A percentile compares a stretch with the other conserved stretches of the same genome.
These are phyloP conservation scores for Termitomyces sp. DNA, from an alignment of 768 basidiomycete species.

Conservation along the genomic window DNA sequence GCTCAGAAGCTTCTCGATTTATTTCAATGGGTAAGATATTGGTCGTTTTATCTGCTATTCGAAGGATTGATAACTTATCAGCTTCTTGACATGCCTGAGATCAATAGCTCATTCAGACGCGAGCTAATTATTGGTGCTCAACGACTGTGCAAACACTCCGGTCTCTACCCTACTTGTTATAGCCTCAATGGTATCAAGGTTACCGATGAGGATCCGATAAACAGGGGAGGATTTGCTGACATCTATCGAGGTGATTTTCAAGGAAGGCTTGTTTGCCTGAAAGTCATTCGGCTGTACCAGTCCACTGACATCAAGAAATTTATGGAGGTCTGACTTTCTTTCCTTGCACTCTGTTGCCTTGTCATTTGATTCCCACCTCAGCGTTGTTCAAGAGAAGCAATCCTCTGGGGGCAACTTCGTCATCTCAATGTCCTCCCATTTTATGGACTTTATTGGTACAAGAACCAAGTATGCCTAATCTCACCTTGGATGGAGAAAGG, in stretches of 20 bases:
- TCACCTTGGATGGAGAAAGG: conserved; percentile 3
- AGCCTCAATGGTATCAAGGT: background rate
- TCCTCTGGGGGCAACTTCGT: background rate
- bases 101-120: background rate
- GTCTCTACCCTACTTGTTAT: background rate
- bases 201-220: background rate
- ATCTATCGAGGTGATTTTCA: background rate
- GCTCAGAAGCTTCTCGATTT: conserved; percentile 4
- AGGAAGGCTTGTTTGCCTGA: background rate
- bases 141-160: background rate
- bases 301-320: background rate
- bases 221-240: background rate
- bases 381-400: background rate
- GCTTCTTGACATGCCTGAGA: background rate
- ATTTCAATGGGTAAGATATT: conserved; percentile 1
- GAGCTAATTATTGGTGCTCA: background rate
- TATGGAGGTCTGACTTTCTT: background rate
- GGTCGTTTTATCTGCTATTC: background rate
- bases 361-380: background rate
- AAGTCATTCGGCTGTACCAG: background rate
- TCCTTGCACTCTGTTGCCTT: background rate
- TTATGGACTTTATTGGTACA: background rate
- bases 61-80: background rate
- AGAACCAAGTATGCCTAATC: background rate
- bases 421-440: background rate